These are phyloP conservation scores for Talaromyces sp. DNA, from an alignment of 2,329 filamentous ascomycete genomes.

Conservation along the genomic window DNA sequence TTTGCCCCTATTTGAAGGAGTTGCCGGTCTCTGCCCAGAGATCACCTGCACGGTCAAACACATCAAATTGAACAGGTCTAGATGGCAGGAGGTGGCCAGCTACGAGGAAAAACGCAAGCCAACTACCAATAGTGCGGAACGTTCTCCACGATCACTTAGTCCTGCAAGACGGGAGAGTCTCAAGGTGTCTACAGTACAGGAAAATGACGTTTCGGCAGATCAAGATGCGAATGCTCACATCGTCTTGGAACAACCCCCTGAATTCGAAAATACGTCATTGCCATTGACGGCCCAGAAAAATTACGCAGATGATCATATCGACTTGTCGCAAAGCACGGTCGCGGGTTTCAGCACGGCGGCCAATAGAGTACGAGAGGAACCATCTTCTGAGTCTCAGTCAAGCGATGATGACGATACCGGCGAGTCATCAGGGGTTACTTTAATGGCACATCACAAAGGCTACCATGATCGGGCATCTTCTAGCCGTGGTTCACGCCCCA, in stretches of 20 bases:
- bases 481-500: slow-evolving; percentile 32
- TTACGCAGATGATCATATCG: slow-evolving; percentile 9
- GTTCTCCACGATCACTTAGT: slow-evolving; percentile 37
- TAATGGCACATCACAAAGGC: neutral
- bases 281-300: slow-evolving; percentile 8
- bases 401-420: slow-evolving; percentile 1
- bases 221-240: slow-evolving; percentile 7
- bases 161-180: slow-evolving; percentile 22
- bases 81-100: slow-evolving; percentile 55
- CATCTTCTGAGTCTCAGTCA: slow-evolving; percentile 5
- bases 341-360: slow-evolving; percentile 9
- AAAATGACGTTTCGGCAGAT: slow-evolving; percentile 4
- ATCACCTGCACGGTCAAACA: slow-evolving; percentile 83
- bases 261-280: neutral
- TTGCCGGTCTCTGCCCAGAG: slow-evolving; percentile 78
- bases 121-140: slow-evolving; percentile 20
- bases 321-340: slow-evolving; percentile 13
- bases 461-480: slow-evolving; percentile 26
- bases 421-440: slow-evolving; percentile 14
- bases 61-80: slow-evolving; percentile 69
- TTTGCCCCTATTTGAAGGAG: slow-evolving; percentile 82
- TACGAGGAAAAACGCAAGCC: slow-evolving; percentile 25
- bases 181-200: slow-evolving; percentile 20
- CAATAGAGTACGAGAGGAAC: neutral
- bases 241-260: slow-evolving; percentile 13